Conservation (phyloP, 2,329 filamentous ascomycete species). For the Aspergillus niger region DNA sequence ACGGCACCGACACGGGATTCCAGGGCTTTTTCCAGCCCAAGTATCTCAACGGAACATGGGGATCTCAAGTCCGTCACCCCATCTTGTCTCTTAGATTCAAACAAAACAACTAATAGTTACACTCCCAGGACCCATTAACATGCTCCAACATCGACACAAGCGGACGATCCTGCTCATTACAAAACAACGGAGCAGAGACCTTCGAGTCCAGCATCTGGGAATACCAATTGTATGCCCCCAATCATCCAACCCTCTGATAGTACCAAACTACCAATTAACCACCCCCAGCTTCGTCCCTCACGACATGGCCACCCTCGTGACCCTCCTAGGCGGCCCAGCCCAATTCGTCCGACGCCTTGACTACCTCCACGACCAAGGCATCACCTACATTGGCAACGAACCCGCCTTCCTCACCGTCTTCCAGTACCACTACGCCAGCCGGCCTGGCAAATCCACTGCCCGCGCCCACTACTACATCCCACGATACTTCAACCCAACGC, state of each 20-base stretch:
- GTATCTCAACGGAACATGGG: constrained; percentile 70
- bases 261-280: constrained; percentile 45
- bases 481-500: constrained; percentile 58
- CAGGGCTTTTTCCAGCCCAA: constrained; percentile 71
- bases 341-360: constrained; percentile 61
- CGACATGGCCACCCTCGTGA: constrained; percentile 57
- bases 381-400: constrained; percentile 68
- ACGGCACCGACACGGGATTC: constrained; percentile 65
- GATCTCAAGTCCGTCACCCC: constrained; percentile 52
- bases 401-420: constrained; percentile 66
- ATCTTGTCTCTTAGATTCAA: not conserved
- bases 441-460: constrained; percentile 53
- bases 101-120: not conserved
- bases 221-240: constrained; percentile 53
- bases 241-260: constrained; percentile 43
- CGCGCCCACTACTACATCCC: constrained; percentile 67
- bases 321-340: constrained; percentile 59
- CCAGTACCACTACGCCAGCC: constrained; percentile 69
- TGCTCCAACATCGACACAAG: constrained; percentile 59
- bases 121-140: constrained; percentile 55
- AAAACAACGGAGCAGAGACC: constrained; percentile 36
- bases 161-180: constrained; percentile 35
- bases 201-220: constrained; percentile 42
- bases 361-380: constrained; percentile 64
- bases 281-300: constrained; percentile 58